These are phyloP conservation scores for Umbilicus rupestris DNA, from an alignment of 164 flowering plant genomes.

Conservation along the genomic window DNA sequence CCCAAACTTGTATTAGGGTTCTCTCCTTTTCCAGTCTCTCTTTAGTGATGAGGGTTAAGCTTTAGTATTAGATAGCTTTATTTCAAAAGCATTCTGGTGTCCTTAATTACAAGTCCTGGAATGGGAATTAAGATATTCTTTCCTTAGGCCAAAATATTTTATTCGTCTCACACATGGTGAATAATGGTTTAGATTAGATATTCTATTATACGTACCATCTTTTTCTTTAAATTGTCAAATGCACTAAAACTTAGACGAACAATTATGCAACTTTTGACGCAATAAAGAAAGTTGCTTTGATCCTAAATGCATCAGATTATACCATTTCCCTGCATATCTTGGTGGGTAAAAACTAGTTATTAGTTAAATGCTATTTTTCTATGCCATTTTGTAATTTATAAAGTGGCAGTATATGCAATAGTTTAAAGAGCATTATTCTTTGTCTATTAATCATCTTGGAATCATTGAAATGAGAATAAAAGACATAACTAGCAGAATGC, in stretches of 20 bases:
- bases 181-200: slow-evolving; percentile 34
- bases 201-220: slow-evolving; percentile 4
- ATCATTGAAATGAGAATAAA: slow-evolving; percentile 19
- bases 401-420: slow-evolving; percentile 26
- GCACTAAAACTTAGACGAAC: slow-evolving; percentile 30
- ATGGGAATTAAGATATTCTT: slow-evolving; percentile 74
- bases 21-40: slow-evolving; percentile 38
- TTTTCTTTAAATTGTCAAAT: slow-evolving; percentile 15
- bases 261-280: slow-evolving; percentile 55
- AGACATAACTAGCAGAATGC: no score
- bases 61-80: slow-evolving; percentile 11
- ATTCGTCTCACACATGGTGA: slow-evolving; percentile 19
- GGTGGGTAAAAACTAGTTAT: no score
- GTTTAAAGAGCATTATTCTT: slow-evolving; percentile 6
- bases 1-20: slow-evolving; percentile 18
- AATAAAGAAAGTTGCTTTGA: slow-evolving; percentile 39
- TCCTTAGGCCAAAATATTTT: slow-evolving; percentile 39
- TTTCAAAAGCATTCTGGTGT: slow-evolving; percentile 34
- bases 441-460: slow-evolving; percentile 22
- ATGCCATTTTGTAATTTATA: neutral
- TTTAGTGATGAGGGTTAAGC: slow-evolving; percentile 9
- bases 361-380: no score
- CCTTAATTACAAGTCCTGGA: slow-evolving; percentile 59
- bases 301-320: slow-evolving; percentile 19
- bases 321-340: neutral